Evolutionary conservation across 169 alveolate species (phyloP).

Genomic region (Perkinsus olseni): DNA sequence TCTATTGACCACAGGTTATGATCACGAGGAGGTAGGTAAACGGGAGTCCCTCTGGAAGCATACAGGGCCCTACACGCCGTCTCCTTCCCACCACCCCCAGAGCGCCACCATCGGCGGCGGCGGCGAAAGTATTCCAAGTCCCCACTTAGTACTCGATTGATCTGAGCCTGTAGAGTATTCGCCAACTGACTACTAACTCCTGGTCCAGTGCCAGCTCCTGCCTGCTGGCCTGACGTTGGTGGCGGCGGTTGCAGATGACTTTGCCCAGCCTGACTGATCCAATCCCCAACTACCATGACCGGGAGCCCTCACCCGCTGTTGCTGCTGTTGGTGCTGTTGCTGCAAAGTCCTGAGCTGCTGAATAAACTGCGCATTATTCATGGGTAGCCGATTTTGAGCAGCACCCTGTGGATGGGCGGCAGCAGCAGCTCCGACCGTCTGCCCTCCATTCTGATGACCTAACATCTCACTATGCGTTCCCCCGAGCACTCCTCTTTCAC

Average conservation of each 20-base stretch:
- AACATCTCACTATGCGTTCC: not conserved
- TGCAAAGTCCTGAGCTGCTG: not conserved
- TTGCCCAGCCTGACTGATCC: not conserved
- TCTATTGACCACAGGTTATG: no score
- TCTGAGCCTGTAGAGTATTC: not conserved
- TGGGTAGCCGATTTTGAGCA: not conserved
- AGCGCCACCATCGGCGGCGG: no score
- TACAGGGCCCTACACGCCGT: no score
- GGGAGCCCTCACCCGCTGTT: not conserved
- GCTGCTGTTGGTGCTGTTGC: not conserved
- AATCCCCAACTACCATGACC: not conserved
- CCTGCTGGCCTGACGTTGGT: not conserved
- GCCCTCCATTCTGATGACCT: not conserved
- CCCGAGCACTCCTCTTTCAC: not conserved
- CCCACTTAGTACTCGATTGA: not conserved
- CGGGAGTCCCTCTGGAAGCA: no score
- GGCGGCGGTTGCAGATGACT: not conserved
- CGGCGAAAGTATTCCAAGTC: no score
- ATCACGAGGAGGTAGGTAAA: no score
- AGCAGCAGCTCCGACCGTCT: no score
- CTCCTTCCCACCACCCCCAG: no score
- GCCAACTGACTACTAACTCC: not conserved
- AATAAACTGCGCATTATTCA: not conserved
- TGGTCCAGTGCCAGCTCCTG: not conserved
- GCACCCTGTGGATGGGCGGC: not conserved